phyloP scores from a whole-genome alignment of 192 early-diverging fungal genomes.

The Backusella luteola region DNA sequence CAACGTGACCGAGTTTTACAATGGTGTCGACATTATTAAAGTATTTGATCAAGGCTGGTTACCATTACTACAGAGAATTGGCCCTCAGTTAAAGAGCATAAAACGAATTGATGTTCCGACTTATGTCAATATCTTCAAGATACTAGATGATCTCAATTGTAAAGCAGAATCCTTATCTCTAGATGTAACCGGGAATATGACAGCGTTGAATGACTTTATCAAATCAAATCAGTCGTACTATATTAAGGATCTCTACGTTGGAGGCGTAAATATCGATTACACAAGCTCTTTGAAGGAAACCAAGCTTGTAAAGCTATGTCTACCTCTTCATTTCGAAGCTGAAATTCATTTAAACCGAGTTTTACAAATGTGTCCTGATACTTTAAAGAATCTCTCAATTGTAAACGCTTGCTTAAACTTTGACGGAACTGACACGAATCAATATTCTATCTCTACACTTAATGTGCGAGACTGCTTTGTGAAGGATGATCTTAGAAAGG shows the following conservation, averaged over 20 bases:
- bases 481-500: not conserved
- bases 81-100: not conserved
- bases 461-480: not conserved
- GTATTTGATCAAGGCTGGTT: not conserved
- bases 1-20: not conserved
- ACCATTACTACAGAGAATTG: not conserved
- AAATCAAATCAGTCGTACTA: not conserved
- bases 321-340: not conserved
- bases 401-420: not conserved
- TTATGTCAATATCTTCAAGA: not conserved
- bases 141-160: not conserved
- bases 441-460: not conserved
- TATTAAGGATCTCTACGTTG: not conserved
- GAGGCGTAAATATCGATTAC: no score
- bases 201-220: not conserved
- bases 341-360: not conserved
- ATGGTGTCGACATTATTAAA: not conserved
- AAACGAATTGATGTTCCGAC: not conserved
- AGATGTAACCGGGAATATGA: not conserved
- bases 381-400: not conserved
- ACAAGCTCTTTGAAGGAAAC: not conserved
- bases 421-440: not conserved
- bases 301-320: not conserved
- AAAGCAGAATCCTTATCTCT: not conserved
- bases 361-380: not conserved